phyloP scores from a whole-genome alignment of 106 monocot species.

The Alisma plantagoaquatica region DNA sequence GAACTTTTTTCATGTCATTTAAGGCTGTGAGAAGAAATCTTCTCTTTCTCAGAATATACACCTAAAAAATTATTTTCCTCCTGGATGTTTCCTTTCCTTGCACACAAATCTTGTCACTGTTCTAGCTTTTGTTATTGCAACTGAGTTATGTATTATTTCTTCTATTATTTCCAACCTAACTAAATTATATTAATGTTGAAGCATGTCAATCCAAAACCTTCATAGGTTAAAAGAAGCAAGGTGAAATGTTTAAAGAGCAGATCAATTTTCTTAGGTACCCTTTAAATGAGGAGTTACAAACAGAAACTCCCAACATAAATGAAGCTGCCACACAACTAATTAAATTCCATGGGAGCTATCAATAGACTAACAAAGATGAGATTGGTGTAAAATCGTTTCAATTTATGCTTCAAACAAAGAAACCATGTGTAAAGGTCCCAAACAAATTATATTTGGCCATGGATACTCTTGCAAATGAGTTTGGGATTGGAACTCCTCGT shows the following conservation, averaged over 20 bases:
- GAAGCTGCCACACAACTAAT: constrained; percentile 82
- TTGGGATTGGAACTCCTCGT: constrained; percentile 91
- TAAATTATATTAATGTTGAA: too few species aligned
- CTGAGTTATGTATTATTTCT: background rate
- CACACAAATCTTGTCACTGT: background rate
- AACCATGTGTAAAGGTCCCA: constrained; percentile 88
- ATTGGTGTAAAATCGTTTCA: constrained; percentile 67
- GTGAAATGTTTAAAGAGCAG: constrained; percentile 92
- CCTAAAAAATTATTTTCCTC: too few species aligned
- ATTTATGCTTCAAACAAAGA: constrained; percentile 98
- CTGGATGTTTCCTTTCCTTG: too few species aligned
- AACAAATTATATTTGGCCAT: constrained; percentile 88
- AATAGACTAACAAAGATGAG: constrained; percentile 84
- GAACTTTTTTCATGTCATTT: too few species aligned
- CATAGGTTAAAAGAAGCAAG: constrained; percentile 80
- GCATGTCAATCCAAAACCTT: constrained; percentile 40
- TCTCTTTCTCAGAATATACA: too few species aligned
- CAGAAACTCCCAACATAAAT: constrained; percentile 86
- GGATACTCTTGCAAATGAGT: constrained; percentile 96
- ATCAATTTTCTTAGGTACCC: constrained; percentile 94
- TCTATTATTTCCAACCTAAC: too few species aligned
- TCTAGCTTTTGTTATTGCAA: background rate
- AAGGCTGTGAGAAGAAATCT: too few species aligned
- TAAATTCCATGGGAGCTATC: constrained; percentile 98
- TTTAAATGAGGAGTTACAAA: constrained; percentile 75